These are phyloP conservation scores for Aspergillaceae sp. DNA, from an alignment of 2,329 filamentous ascomycete species.

Conservation along the genomic window DNA sequence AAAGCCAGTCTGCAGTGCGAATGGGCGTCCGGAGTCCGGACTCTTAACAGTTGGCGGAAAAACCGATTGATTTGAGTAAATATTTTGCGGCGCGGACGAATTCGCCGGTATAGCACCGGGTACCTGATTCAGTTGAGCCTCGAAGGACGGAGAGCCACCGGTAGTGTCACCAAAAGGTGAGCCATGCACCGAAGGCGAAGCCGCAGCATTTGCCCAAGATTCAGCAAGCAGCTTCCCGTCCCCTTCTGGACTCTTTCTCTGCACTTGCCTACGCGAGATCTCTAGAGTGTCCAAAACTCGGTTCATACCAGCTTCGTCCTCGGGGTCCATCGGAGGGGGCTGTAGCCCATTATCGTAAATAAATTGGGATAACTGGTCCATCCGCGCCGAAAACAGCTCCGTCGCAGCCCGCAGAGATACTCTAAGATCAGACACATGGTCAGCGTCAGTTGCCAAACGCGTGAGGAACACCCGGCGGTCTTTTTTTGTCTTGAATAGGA, in stretches of 20 bases:
- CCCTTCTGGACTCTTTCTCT: constrained; percentile 2
- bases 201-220: background rate
- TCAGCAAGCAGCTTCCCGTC: background rate
- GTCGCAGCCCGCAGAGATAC: constrained; percentile 29
- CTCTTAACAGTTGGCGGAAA: constrained; percentile 8
- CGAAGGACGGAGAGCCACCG: constrained; percentile 1
- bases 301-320: constrained; percentile 31
- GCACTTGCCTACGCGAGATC: constrained; percentile 19
- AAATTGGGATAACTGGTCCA: constrained; percentile 33
- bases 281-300: constrained; percentile 30
- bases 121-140: constrained; percentile 5
- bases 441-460: background rate
- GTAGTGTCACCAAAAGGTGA: constrained; percentile 1
- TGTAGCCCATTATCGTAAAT: constrained; percentile 35
- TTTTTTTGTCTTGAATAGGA: background rate
- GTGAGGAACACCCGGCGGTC: background rate
- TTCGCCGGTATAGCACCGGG: constrained; percentile 2
- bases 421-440: constrained; percentile 11
- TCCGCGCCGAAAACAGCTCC: constrained; percentile 29
- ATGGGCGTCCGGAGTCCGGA: constrained; percentile 13
- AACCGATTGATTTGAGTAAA: constrained; percentile 6
- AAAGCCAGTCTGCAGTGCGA: constrained; percentile 15
- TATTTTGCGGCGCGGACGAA: constrained; percentile 9
- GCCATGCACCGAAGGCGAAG: constrained; percentile 8
- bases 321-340: constrained; percentile 31